These are phyloP conservation scores for Clarireedia monteithiana DNA, from an alignment of 2,329 filamentous ascomycete genomes.

Conservation along the genomic window DNA sequence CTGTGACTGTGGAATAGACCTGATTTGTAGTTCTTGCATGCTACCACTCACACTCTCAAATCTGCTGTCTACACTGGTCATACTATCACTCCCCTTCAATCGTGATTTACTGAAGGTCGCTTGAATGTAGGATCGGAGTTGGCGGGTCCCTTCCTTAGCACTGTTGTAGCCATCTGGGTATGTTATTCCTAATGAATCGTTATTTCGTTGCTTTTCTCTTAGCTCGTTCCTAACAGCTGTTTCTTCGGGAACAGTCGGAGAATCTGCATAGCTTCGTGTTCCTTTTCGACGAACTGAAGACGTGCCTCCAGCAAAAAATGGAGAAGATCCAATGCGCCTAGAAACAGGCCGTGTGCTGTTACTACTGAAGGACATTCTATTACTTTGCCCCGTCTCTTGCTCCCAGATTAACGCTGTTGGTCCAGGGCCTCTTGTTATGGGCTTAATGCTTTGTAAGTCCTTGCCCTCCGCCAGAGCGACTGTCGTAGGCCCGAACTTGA, in stretches of 20 bases:
- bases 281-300: conserved; percentile 13
- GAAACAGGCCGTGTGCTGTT: conserved; percentile 17
- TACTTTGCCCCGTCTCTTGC: conserved; percentile 2
- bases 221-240: conserved; percentile 9
- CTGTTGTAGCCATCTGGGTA: conserved; percentile 21
- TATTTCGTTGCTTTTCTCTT: conserved; percentile 11
- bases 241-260: conserved; percentile 24
- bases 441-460: conserved; percentile 8
- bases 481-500: conserved; percentile 8
- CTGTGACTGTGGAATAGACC: background rate
- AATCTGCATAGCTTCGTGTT: conserved; percentile 19
- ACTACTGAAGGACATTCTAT: conserved; percentile 7
- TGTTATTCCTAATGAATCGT: conserved; percentile 15
- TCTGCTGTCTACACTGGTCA: conserved; percentile 19
- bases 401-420: conserved; percentile 1
- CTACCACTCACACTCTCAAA: conserved; percentile 22
- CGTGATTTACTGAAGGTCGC: conserved; percentile 12
- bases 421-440: conserved; percentile 12
- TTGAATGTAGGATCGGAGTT: conserved; percentile 21
- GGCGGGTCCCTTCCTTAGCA: conserved; percentile 24
- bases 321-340: conserved; percentile 21
- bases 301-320: conserved; percentile 22
- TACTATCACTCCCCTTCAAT: conserved; percentile 15
- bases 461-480: conserved; percentile 17
- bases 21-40: conserved; percentile 10